phyloP scores from a whole-genome alignment of 1,284 basidiomycete genomes.

The Ganoderma boninense region DNA sequence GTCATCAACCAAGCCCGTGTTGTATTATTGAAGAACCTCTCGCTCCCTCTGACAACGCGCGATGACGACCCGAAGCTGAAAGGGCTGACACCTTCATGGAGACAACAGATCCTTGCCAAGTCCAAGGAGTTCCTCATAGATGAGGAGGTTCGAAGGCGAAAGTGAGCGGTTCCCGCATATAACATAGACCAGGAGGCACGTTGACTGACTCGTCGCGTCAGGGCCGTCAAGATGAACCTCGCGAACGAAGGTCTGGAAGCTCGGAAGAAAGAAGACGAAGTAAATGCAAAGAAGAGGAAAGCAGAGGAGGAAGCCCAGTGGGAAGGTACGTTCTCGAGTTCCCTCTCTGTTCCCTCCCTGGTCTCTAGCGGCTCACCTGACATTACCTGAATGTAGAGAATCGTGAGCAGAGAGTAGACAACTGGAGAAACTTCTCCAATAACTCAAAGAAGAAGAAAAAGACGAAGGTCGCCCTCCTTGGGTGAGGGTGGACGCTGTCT shows the following conservation, averaged over 20 bases:
- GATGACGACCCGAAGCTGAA: slow-evolving; percentile 65
- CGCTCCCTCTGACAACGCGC: slow-evolving; percentile 63
- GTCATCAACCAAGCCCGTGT: slow-evolving; percentile 76
- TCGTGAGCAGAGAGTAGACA: slow-evolving; percentile 82
- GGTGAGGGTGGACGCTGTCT: slow-evolving; percentile 48
- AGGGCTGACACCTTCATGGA: slow-evolving; percentile 67
- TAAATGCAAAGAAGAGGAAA: slow-evolving; percentile 77
- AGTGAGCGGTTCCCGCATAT: slow-evolving; percentile 54
- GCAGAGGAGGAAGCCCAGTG: slow-evolving; percentile 82
- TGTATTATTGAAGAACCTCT: slow-evolving; percentile 64
- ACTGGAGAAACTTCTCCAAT: slow-evolving; percentile 76
- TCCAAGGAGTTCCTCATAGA: slow-evolving; percentile 84
- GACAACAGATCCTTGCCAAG: slow-evolving; percentile 66
- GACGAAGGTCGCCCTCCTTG: slow-evolving; percentile 72
- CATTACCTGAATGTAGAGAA: slow-evolving; percentile 54
- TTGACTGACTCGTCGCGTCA: slow-evolving; percentile 38
- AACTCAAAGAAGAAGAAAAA: slow-evolving; percentile 73
- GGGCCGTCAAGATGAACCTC: slow-evolving; percentile 85
- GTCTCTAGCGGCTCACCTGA: not conserved
- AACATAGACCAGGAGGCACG: slow-evolving; percentile 11
- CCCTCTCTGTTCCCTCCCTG: not conserved
- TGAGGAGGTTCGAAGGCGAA: slow-evolving; percentile 80
- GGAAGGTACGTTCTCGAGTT: slow-evolving; percentile 67
- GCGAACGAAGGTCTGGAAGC: slow-evolving; percentile 88
- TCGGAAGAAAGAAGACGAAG: slow-evolving; percentile 84